Base-by-base conservation (phyloP, 352 stramenopile genomes). In the Pythium folliculosum region DNA sequence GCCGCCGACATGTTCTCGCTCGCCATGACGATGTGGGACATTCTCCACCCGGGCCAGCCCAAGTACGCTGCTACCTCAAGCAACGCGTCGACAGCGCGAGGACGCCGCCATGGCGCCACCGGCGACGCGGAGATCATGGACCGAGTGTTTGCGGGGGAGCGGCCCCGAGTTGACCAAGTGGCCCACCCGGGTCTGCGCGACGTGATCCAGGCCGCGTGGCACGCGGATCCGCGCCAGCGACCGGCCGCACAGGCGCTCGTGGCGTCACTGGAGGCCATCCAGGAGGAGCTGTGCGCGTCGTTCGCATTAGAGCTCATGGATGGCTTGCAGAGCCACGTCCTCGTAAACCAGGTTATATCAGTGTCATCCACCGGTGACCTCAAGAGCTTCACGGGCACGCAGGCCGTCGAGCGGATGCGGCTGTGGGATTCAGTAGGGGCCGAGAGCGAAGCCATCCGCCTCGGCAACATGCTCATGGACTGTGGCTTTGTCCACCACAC, bases 241-340 rank as follows among this genome's bases (percentile, higher is more conserved):
- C 84, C 85, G 5, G 78, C 72, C 1, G 83, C 80, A 50, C 58
- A 73, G n/a, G 53, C 73, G 37, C 77, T 95, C 50, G 82, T 92
- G 12, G 25, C 43, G 9, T 32, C 44, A 0, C 72, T 95, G 0
- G 83, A 91, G 48, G 56, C 1, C 9, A 76, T 93, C 17, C 82
- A 93, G 62, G 82, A 90, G 76, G 84, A 91, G 43, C n/a, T 81
- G 10, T 53, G 84, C 7, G 69, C 78, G 7, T 65, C 70, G 21
- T 73, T 90, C 5, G 77, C 82, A 1, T 56, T 76, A 10, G 70
- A 88, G 22, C 38, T 91, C n/a, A 76, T 76, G 22, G 74, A 88
- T 10, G 77, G 82, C 17, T 61, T 88, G 9, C 38, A 44, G 6
- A 14, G 5, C 38, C 5, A 44, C 14, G 38, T 16, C 17, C 14